A percentile compares a stretch with the other conserved stretches of the same genome.
Conservation (phyloP, 108 stramenopile genomes). For the Skeletonema potamos region DNA sequence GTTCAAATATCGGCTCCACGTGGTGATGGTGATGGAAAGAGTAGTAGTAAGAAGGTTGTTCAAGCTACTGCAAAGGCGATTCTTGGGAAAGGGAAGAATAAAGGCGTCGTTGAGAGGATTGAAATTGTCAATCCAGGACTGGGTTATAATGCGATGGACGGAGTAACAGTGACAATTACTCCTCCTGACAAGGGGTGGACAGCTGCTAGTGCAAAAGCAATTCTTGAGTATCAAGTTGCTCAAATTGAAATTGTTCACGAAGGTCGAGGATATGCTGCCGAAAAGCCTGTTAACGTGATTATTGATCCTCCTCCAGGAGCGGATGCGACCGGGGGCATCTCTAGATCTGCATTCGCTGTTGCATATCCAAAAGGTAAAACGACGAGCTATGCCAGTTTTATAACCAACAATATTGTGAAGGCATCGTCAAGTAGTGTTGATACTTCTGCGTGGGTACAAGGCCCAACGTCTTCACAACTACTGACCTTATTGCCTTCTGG, state of each 20-base stretch:
- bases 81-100: constrained; percentile 60
- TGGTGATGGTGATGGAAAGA: neutral
- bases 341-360: constrained; percentile 23
- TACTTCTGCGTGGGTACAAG: constrained; percentile 20
- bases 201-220: constrained; percentile 60
- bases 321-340: constrained; percentile 19
- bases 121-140: constrained; percentile 60
- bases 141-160: constrained; percentile 60
- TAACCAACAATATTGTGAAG: constrained; percentile 8
- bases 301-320: constrained; percentile 77
- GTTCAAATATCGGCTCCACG: constrained; percentile 58
- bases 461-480: constrained; percentile 56
- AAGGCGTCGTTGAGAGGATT: constrained; percentile 67
- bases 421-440: constrained; percentile 20
- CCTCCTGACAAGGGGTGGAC: constrained; percentile 67
- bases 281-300: constrained; percentile 59
- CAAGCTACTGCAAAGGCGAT: constrained; percentile 66
- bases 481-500: constrained; percentile 76
- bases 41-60: constrained; percentile 1
- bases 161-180: constrained; percentile 41
- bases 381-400: constrained; percentile 33
- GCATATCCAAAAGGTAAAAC: constrained; percentile 37
- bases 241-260: constrained; percentile 62
- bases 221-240: constrained; percentile 68
- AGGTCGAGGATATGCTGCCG: constrained; percentile 84